phyloP scores from a whole-genome alignment of 768 basidiomycete genomes.

The Lactifluus volemus region DNA sequence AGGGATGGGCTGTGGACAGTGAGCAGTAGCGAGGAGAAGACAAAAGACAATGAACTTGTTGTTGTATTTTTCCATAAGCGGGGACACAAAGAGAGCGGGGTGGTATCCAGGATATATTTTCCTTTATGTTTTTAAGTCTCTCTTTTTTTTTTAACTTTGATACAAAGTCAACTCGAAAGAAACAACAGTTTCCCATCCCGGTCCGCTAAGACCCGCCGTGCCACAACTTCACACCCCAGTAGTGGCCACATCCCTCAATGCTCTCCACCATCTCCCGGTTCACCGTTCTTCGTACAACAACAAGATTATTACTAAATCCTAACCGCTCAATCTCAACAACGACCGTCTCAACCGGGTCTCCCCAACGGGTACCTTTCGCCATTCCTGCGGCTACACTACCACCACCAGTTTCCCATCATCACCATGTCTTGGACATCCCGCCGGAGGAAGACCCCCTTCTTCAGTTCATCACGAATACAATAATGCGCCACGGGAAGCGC shows the following conservation, averaged over 20 bases:
- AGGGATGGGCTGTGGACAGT: background rate
- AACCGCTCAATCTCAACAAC: background rate
- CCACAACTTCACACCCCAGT: background rate
- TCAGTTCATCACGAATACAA: conserved; percentile 49
- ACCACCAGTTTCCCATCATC: background rate
- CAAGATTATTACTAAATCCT: background rate
- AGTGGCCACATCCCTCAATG: background rate
- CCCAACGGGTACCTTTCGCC: background rate
- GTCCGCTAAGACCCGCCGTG: background rate
- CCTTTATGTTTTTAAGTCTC: too few species aligned
- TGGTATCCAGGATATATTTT: background rate
- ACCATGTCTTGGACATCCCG: conserved; percentile 41
- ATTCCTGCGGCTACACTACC: background rate
- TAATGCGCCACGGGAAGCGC: conserved; percentile 59
- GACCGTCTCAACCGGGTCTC: background rate
- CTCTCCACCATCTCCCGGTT: background rate
- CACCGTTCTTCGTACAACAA: conserved; percentile 3
- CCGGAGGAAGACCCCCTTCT: conserved; percentile 72
- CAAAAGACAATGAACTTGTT: conserved; percentile 10
- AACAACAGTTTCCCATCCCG: background rate
- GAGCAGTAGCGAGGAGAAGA: background rate
- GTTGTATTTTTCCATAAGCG: conserved; percentile 9
- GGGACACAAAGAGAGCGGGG: background rate
- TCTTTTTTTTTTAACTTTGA: too few species aligned
- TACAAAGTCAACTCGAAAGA: too few species aligned